Evolutionary conservation across 2,329 filamentous ascomycete species (phyloP).

Genomic region (Lasiodiplodia theobromae): DNA sequence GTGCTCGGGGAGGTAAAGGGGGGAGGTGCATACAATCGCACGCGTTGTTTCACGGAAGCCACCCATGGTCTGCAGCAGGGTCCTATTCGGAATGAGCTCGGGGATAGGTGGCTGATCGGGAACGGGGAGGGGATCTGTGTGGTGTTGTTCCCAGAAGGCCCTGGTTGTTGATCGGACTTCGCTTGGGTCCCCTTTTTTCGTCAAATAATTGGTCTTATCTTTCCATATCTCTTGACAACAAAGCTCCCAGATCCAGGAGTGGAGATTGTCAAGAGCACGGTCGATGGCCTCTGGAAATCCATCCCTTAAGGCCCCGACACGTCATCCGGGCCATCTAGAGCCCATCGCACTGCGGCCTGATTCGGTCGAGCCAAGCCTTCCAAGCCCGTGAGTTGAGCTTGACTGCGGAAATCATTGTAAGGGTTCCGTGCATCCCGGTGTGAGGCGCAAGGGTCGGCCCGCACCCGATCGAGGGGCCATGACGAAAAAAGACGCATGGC

Average conservation of each 20-base stretch:
- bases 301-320: constrained; percentile 7
- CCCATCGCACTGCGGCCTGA: not conserved
- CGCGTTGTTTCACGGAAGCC: constrained; percentile 10
- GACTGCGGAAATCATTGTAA: constrained; percentile 5
- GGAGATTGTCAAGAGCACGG: not conserved
- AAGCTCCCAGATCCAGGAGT: not conserved
- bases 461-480: constrained; percentile 13
- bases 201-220: not conserved
- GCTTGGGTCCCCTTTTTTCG: constrained; percentile 6
- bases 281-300: not conserved
- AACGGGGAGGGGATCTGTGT: constrained; percentile 6
- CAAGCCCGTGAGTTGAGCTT: constrained; percentile 15
- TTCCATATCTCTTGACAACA: not conserved
- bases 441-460: constrained; percentile 25
- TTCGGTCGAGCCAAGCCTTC: not conserved
- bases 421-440: constrained; percentile 8
- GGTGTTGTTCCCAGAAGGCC: not conserved
- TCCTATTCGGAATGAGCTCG: constrained; percentile 19
- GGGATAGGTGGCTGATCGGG: constrained; percentile 22
- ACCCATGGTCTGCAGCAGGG: constrained; percentile 5
- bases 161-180: constrained; percentile 7
- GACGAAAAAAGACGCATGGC: constrained; percentile 19
- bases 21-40: constrained; percentile 24
- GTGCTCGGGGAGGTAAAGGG: constrained; percentile 14
- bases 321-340: not conserved